phyloP scores from a whole-genome alignment of 805 yeast species.

The Candida coquimbonensis region DNA sequence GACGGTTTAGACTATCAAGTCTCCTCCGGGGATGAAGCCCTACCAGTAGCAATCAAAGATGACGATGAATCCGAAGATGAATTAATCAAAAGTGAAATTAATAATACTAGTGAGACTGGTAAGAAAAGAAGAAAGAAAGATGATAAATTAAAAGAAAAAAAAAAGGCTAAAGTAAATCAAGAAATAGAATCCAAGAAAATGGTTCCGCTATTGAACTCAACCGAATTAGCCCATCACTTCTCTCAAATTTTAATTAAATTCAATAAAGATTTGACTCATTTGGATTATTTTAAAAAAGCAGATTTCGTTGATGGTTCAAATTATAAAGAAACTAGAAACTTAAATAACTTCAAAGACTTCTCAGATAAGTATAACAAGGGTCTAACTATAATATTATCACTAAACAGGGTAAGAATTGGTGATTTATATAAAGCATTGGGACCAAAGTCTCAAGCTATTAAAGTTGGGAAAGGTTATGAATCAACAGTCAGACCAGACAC shows the following conservation, averaged over 20 bases:
- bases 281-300: slow-evolving; percentile 59
- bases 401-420: slow-evolving; percentile 84
- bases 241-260: slow-evolving; percentile 52
- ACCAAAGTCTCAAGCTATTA: slow-evolving; percentile 20
- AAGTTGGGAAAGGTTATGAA: slow-evolving; percentile 24
- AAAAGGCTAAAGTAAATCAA: slow-evolving; percentile 58
- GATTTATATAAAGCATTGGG: slow-evolving; percentile 64
- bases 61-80: slow-evolving; percentile 24
- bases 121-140: slow-evolving; percentile 23
- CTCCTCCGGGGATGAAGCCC: slow-evolving; percentile 34
- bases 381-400: slow-evolving; percentile 44
- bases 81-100: slow-evolving; percentile 3
- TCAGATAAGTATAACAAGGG: slow-evolving; percentile 43
- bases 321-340: slow-evolving; percentile 43
- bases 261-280: slow-evolving; percentile 61
- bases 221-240: slow-evolving; percentile 59
- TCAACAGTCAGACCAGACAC: slow-evolving; percentile 20
- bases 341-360: slow-evolving; percentile 51
- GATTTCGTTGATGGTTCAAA: slow-evolving; percentile 58
- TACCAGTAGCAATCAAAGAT: slow-evolving; percentile 27
- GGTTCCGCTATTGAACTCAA: slow-evolving; percentile 50
- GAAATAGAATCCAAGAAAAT: slow-evolving; percentile 51
- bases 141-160: slow-evolving; percentile 53
- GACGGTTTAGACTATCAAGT: slow-evolving; percentile 66
- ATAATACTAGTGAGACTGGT: slow-evolving; percentile 5